These are phyloP conservation scores for Trichoderma gamsii DNA, from an alignment of 495 filamentous ascomycete genomes.

Conservation along the genomic window DNA sequence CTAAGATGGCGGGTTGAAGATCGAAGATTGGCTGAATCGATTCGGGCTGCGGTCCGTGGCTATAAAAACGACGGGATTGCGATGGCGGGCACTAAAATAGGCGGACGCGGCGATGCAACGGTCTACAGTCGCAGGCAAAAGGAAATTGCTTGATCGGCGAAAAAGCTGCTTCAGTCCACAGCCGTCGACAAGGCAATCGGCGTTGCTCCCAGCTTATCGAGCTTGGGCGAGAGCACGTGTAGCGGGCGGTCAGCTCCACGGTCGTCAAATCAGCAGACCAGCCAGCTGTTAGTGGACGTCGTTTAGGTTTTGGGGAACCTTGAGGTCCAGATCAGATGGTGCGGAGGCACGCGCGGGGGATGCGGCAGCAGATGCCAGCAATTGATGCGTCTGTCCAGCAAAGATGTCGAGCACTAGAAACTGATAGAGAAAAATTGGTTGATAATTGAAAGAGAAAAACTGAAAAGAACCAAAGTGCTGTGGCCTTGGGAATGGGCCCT, in stretches of 20 bases:
- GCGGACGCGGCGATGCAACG: background rate
- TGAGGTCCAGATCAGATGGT: background rate
- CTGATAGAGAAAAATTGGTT: too few relatives aligned
- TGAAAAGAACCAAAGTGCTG: too few relatives aligned
- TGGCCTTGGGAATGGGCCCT: too few relatives aligned
- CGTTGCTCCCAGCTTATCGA: conserved; percentile 2
- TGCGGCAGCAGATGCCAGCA: too few relatives aligned
- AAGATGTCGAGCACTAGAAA: too few relatives aligned
- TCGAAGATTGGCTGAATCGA: background rate
- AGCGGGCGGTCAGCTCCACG: background rate
- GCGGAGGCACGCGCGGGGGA: background rate
- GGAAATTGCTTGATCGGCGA: background rate
- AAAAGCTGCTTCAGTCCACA: background rate
- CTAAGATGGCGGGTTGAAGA: background rate
- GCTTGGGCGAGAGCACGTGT: conserved; percentile 1
- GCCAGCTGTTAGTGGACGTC: background rate
- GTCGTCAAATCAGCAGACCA: conserved; percentile 1
- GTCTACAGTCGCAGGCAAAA: background rate
- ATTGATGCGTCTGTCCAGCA: too few relatives aligned
- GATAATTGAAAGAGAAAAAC: too few relatives aligned
- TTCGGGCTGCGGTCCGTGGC: background rate
- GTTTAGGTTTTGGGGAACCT: background rate
- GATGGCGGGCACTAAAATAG: background rate
- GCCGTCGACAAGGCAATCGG: background rate
- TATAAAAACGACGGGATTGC: background rate